Evolutionary conservation across 2,329 filamentous ascomycete species (phyloP), one percentile per base, ranked within the genome.

Genomic region (Phyllosticta capitalensis): DNA sequence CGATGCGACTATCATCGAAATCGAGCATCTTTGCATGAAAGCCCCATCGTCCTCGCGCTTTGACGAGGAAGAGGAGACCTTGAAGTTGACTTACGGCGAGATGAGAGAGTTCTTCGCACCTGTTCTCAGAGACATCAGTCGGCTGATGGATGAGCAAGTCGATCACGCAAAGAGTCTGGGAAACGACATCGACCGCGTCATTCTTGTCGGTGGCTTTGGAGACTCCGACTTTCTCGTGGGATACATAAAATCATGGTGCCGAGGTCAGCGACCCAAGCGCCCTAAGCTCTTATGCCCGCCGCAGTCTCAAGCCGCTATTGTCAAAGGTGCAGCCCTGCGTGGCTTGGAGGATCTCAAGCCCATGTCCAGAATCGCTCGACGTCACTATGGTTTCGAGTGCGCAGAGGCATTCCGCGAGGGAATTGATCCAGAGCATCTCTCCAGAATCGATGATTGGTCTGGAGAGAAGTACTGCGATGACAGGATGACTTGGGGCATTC

Each of bases 161-260:
- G 52, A 52, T 1, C 6, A 38, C 0, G 54, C 28, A 49, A 10
- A n/a, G n/a, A n/a, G n/a, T n/a, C n/a, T 24, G 6, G 19, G 24
- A 6, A 50, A 30, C 3, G 1, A 22, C 6, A 52, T 60, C 14
- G 12, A 48, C 17, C 59, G 53, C 6, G 24, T 63, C 45, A 63
- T 63, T 22, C 56, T 63, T 14, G 61, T 63, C 9, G 61, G 61
- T 5, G 61, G 61, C 6, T 63, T 63, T 26, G 60, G 61, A 4
- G 59, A 63, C 17, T 63, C 61, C 1, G 9, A 20, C 2, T 61
- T 59, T 22, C 28, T 63, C 6, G 59, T 54, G 30, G 30, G 45
- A 9, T 9, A 14, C 9, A 52, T 63, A 19, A 21, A 19, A 2
- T 14, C 17, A 2, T 63, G 61, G 61, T 61, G 56, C 30, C 20